These are phyloP conservation scores for Saccharomyces hybrid DNA, from an alignment of 1,139 yeast species.

Conservation along the genomic window DNA sequence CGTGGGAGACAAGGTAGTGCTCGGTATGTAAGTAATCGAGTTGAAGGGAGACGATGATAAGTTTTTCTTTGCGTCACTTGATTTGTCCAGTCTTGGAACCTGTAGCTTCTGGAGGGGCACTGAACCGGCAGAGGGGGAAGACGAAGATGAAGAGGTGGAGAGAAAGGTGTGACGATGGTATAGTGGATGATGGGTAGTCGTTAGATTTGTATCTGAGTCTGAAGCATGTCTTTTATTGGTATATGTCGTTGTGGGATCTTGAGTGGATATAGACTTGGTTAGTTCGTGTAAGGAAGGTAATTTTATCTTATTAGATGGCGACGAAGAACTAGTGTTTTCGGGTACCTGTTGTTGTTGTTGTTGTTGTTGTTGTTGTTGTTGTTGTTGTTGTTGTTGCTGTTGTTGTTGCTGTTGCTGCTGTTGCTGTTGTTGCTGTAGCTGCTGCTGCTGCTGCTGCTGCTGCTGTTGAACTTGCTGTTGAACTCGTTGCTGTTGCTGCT, in stretches of 20 bases:
- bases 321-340: not conserved
- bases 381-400: constrained; percentile 3
- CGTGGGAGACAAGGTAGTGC: not conserved
- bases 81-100: constrained; percentile 6
- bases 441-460: not conserved
- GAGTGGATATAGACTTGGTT: not conserved
- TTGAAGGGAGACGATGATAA: not conserved
- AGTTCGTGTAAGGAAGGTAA: not conserved
- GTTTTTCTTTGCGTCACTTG: not conserved
- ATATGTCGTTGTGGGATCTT: not conserved
- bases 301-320: not conserved
- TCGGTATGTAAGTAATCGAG: not conserved
- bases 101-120: constrained; percentile 1
- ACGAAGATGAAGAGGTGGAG: constrained; percentile 3
- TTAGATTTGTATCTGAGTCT: not conserved
- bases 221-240: not conserved
- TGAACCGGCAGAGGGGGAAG: constrained; percentile 3
- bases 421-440: not conserved
- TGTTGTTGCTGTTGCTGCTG: not conserved
- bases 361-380: constrained; percentile 1
- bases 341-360: not conserved
- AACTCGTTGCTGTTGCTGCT: not conserved
- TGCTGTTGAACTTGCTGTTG: constrained; percentile 4
- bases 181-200: not conserved
- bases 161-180: not conserved